A percentile compares a stretch with the other conserved stretches of the same genome.
Conservation (phyloP, 371 early-diverging fungal species). For the Lichtheimia corymbifera region DNA sequence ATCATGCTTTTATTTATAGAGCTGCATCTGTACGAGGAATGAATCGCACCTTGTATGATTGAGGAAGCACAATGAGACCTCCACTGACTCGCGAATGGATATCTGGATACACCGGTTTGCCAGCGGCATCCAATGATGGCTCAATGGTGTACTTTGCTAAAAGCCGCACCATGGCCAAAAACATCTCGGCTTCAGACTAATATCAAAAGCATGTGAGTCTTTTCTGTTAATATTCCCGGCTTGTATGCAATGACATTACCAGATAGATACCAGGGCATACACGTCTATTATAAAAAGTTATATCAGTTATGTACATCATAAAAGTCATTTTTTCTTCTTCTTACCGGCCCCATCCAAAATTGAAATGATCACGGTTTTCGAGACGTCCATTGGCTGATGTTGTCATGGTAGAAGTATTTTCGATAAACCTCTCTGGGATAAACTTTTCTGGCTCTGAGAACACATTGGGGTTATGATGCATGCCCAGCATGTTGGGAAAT, state of each 20-base stretch:
- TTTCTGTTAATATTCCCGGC: too few species aligned
- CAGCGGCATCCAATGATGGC: slow-evolving; percentile 1
- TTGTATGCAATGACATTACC: not conserved
- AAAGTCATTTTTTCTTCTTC: not conserved
- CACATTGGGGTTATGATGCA: slow-evolving; percentile 6
- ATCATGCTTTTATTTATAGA: too few species aligned
- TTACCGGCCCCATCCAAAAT: slow-evolving; percentile 18
- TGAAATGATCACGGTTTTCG: slow-evolving; percentile 13
- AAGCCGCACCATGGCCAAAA: not conserved
- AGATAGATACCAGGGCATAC: slow-evolving; percentile 2
- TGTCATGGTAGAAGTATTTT: slow-evolving; percentile 6
- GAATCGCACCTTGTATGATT: not conserved
- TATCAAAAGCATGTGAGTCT: not conserved
- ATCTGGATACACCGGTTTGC: slow-evolving; percentile 1
- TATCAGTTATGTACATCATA: not conserved
- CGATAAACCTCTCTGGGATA: slow-evolving; percentile 14
- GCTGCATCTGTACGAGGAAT: not conserved
- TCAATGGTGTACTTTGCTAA: not conserved
- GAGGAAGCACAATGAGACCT: not conserved
- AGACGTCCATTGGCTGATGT: slow-evolving; percentile 5
- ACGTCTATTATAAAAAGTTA: not conserved
- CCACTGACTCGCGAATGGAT: not conserved
- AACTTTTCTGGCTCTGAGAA: slow-evolving; percentile 10
- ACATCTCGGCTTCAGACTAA: slow-evolving; percentile 4
- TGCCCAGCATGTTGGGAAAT: slow-evolving; percentile 13